These are phyloP conservation scores for Fusarium multiceps DNA, from an alignment of 2,329 filamentous ascomycete genomes.

Conservation along the genomic window DNA sequence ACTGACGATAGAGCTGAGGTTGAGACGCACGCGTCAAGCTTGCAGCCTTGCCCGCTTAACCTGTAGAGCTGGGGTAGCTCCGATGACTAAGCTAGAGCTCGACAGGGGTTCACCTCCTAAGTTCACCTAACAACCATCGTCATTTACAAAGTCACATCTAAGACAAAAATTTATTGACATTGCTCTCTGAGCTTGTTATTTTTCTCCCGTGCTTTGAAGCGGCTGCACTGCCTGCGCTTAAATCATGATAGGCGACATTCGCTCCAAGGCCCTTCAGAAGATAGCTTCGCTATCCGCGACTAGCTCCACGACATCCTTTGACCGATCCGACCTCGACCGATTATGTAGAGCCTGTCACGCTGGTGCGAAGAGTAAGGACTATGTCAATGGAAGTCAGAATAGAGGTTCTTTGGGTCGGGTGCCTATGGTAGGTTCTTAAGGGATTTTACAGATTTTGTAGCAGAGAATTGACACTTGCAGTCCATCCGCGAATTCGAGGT, in stretches of 20 bases:
- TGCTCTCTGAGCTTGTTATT: conserved; percentile 9
- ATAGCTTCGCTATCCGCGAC: conserved; percentile 72
- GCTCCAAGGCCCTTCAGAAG: conserved; percentile 72
- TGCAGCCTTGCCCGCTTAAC: conserved; percentile 61
- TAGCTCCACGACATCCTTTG: conserved; percentile 64
- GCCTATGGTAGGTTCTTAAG: conserved; percentile 66
- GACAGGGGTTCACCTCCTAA: conserved; percentile 44
- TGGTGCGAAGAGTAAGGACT: conserved; percentile 57
- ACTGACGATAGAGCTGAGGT: conserved; percentile 45
- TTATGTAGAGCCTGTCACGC: conserved; percentile 68
- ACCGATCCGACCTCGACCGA: conserved; percentile 71
- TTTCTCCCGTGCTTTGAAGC: conserved; percentile 10
- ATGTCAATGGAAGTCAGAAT: conserved; percentile 60
- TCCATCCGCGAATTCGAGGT: conserved; percentile 92
- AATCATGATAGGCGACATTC: conserved; percentile 66
- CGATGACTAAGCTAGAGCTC: conserved; percentile 54
- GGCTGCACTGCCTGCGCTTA: not conserved
- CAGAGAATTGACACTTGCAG: conserved; percentile 58
- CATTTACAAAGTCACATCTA: conserved; percentile 34
- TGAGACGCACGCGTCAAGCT: conserved; percentile 57
- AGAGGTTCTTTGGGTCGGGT: conserved; percentile 62
- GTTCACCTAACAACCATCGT: conserved; percentile 32
- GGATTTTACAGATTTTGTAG: not conserved
- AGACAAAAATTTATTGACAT: conserved; percentile 37
- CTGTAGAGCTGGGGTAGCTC: conserved; percentile 50